Evolutionary conservation across 2,329 filamentous ascomycete genomes (phyloP).

Genomic region (Westerdykella aurantiaca): DNA sequence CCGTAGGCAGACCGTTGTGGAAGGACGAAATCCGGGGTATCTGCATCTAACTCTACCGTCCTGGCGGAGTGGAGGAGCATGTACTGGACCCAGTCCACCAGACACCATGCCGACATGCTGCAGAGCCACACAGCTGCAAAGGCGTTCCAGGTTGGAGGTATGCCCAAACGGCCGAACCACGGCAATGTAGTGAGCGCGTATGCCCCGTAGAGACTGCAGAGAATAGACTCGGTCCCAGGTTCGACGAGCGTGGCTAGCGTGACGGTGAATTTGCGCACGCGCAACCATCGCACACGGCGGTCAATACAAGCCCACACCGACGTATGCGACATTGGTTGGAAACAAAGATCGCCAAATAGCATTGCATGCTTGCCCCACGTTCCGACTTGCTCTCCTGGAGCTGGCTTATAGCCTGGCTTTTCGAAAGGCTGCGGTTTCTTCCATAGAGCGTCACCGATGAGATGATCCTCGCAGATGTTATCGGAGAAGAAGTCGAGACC

Average conservation of each 20-base stretch:
- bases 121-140: constrained; percentile 61
- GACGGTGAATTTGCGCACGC: constrained; percentile 92
- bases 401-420: constrained; percentile 17
- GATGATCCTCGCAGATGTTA: constrained; percentile 96
- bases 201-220: constrained; percentile 75
- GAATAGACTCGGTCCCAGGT: constrained; percentile 80
- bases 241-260: constrained; percentile 83
- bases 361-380: constrained; percentile 72
- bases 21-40: constrained; percentile 69
- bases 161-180: constrained; percentile 51
- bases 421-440: constrained; percentile 46
- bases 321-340: constrained; percentile 85
- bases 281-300: constrained; percentile 80
- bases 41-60: constrained; percentile 63
- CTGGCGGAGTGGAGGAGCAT: constrained; percentile 65
- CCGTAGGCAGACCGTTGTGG: constrained; percentile 38
- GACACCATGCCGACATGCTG: constrained; percentile 65
- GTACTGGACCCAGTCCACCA: constrained; percentile 69
- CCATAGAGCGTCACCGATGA: constrained; percentile 92
- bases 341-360: constrained; percentile 75
- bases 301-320: constrained; percentile 70
- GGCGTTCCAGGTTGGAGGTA: constrained; percentile 61
- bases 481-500: constrained; percentile 92
- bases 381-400: constrained; percentile 26
- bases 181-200: constrained; percentile 72